Base-by-base conservation (phyloP, 2,329 filamentous ascomycete genomes). In the Simplicillium sp. region DNA sequence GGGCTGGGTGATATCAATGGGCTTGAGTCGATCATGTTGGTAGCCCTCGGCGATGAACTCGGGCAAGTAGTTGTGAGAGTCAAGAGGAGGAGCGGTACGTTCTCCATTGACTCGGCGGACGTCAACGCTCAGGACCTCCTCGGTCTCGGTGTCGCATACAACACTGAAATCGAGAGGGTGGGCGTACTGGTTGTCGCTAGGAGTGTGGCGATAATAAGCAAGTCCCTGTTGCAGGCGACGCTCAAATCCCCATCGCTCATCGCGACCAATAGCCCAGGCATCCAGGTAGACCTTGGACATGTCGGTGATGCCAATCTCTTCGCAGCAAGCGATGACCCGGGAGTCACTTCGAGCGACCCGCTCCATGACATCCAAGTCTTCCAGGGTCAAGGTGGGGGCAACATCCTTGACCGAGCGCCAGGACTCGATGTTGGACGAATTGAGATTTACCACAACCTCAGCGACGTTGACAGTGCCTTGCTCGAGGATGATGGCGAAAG, bases 281-380 rank as follows among this genome's bases (percentile, higher is more conserved):
- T 90, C 85, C 57, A 85, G 83, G 61, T 84, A 89, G 29, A 90
- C 82, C 62, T 88, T 87, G 60, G 84, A 66, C 85, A 90, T 90
- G 50, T 89, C 83, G 50, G 79, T 70, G 46, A 90, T 87, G 16
- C 85, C 84, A 47, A 87, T 65, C 29, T 88, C 75, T 3, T 71
- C 74, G 53, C 85, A 90, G 54, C 85, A 82, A 58, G 87, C 78
- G 52, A 88, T 84, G 44, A 89, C 84, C 46, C 80, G 82, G 0
- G 80, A 69, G 50, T 89, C 82, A 48, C 74, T 74, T 44, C 84
- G 72, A 34, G 78, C 71, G 18, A 86, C 65, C 32, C 71, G 69
- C 60, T 90, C 85, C 3, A 87, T 83, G 44, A 80, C 73, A 51
- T 88, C 81, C 32, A 90, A 67, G 54, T 90, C 85, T 58, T 89